Conservation (phyloP, 148 eudicot species). For the Agrostemma githago region DNA sequence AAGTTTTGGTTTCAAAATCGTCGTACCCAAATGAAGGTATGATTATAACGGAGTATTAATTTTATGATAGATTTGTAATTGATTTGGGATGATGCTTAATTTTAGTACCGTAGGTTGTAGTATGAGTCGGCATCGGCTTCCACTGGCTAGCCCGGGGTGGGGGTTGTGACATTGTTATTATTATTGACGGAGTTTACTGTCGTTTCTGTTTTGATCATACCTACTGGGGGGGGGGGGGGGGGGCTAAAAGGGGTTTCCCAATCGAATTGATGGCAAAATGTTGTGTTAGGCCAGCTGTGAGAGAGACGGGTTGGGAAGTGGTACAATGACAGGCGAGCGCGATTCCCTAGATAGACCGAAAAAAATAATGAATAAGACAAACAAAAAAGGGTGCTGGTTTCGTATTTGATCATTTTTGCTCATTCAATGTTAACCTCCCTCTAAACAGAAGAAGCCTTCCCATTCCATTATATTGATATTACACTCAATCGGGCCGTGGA, state of each 20-base stretch:
- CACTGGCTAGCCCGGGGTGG: not conserved
- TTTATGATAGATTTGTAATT: not conserved
- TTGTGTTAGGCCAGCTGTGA: conserved; percentile 22
- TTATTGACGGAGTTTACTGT: not conserved
- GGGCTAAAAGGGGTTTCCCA: conserved; percentile 15
- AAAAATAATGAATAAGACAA: not conserved
- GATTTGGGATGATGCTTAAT: not conserved
- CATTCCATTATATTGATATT: too few relatives aligned
- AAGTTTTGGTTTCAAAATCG: conserved; percentile 99
- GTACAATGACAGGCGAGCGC: conserved; percentile 24
- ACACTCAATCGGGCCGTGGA: too few relatives aligned
- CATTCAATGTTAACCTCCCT: not conserved
- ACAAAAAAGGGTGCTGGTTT: not conserved
- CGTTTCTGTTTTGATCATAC: not conserved
- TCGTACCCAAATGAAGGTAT: conserved; percentile 96
- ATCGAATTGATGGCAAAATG: conserved; percentile 22
- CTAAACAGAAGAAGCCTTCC: not conserved
- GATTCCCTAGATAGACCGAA: conserved; percentile 7
- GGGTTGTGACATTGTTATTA: not conserved
- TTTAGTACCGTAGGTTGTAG: not conserved
- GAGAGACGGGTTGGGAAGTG: not conserved
- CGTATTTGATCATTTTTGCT: not conserved
- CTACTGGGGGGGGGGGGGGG: not conserved
- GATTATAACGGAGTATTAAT: not conserved
- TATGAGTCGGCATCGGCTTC: not conserved